A percentile compares a stretch with the other conserved stretches of the same genome.
Conservation (phyloP, 2,329 filamentous ascomycete genomes). For the Ascochyta rabiei region DNA sequence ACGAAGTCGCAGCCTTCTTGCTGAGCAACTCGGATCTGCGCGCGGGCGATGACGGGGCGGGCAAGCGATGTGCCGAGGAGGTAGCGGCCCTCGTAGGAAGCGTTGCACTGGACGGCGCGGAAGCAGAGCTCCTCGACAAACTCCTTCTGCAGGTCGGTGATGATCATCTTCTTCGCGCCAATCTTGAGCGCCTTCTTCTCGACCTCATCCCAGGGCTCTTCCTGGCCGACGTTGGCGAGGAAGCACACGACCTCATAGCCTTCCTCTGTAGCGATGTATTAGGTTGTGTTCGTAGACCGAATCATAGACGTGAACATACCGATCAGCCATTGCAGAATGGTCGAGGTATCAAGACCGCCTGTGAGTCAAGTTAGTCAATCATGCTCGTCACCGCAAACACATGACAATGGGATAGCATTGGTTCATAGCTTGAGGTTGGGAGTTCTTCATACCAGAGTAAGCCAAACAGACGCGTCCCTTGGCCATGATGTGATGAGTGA, state of each 20-base stretch:
- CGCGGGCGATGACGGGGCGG: conserved; percentile 72
- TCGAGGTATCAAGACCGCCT: conserved; percentile 65
- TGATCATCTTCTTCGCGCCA: conserved; percentile 68
- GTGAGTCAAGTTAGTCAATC: conserved; percentile 34
- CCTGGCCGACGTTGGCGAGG: conserved; percentile 64
- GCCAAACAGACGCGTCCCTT: conserved; percentile 57
- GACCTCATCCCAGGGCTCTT: conserved; percentile 60
- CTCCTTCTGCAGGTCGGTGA: conserved; percentile 70
- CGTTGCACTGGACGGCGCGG: conserved; percentile 75
- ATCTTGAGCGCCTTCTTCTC: conserved; percentile 74
- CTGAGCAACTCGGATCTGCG: conserved; percentile 68
- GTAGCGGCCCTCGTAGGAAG: conserved; percentile 61
- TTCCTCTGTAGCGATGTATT: conserved; percentile 49
- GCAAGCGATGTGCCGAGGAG: conserved; percentile 66
- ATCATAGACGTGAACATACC: conserved; percentile 24
- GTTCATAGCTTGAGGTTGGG: neutral
- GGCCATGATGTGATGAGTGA: conserved; percentile 35
- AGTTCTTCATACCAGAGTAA: conserved; percentile 49
- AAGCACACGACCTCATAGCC: conserved; percentile 70
- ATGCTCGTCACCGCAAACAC: conserved; percentile 5
- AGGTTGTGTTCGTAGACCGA: neutral
- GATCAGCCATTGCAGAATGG: conserved; percentile 49
- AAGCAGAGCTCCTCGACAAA: conserved; percentile 84
- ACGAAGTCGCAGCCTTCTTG: conserved; percentile 64
- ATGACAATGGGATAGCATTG: neutral